Evolutionary conservation across 768 basidiomycete genomes (phyloP).

Genomic region (Boletus vermiculosoides): DNA sequence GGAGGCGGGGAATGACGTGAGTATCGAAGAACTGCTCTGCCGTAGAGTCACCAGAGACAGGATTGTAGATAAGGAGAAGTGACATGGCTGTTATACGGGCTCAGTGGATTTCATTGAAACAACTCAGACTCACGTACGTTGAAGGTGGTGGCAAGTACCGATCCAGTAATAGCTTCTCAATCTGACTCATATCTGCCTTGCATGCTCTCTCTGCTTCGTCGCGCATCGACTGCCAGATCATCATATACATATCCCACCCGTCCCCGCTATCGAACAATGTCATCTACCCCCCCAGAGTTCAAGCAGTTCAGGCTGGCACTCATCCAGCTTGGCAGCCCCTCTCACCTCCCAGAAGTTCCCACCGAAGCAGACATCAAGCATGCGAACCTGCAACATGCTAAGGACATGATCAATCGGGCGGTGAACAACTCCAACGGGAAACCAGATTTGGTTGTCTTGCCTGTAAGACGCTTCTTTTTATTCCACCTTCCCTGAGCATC

Average conservation of each 20-base stretch:
- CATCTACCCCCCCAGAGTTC: constrained; percentile 39
- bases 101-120: constrained; percentile 1
- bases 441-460: constrained; percentile 81
- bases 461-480: constrained; percentile 46
- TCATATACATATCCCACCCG: not conserved
- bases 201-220: constrained; percentile 20
- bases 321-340: constrained; percentile 81
- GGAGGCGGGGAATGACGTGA: constrained; percentile 65
- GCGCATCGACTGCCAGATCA: not conserved
- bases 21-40: constrained; percentile 55
- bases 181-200: not conserved
- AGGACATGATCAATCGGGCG: constrained; percentile 75
- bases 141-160: not conserved
- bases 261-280: constrained; percentile 23
- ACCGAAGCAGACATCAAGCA: constrained; percentile 49
- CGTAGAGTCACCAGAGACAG: constrained; percentile 61
- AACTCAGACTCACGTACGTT: constrained; percentile 1
- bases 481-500: not conserved
- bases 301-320: constrained; percentile 83
- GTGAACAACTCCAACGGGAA: constrained; percentile 44
- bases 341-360: constrained; percentile 34
- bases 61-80: constrained; percentile 72
- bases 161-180: not conserved
- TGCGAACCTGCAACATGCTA: constrained; percentile 80
- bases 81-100: constrained; percentile 35